Percentiles rank a stretch among this genome's conserved stretches.
These are phyloP conservation scores for Torulaspora globosa DNA, from an alignment of 1,139 yeast genomes.

Conservation along the genomic window DNA sequence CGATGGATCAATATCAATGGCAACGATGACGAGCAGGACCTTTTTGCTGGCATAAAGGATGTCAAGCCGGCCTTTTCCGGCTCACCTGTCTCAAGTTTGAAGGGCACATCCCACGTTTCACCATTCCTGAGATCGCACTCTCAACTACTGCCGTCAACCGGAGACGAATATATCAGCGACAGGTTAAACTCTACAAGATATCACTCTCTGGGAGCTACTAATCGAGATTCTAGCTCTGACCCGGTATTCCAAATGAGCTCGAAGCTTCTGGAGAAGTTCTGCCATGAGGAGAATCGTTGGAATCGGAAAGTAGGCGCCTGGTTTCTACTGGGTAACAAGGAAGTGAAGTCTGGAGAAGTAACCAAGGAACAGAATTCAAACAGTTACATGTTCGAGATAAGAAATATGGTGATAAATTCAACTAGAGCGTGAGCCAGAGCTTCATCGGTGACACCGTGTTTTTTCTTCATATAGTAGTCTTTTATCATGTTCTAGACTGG, in stretches of 20 bases:
- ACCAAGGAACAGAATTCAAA: slow-evolving; percentile 16
- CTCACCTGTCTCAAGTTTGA: slow-evolving; percentile 7
- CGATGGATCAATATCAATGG: slow-evolving; percentile 46
- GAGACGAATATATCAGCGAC: slow-evolving; percentile 10
- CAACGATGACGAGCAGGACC: slow-evolving; percentile 39
- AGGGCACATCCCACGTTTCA: slow-evolving; percentile 15
- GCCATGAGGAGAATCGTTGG: slow-evolving; percentile 37
- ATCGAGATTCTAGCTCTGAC: slow-evolving; percentile 11
- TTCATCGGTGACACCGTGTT: too few species aligned
- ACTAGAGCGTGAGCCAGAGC: slow-evolving; percentile 20
- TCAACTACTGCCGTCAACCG: slow-evolving; percentile 18
- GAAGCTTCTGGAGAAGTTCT: slow-evolving; percentile 30
- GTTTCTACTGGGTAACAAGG: slow-evolving; percentile 27
- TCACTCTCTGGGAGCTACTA: slow-evolving; percentile 21
- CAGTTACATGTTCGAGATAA: slow-evolving; percentile 35
- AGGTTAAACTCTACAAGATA: slow-evolving; percentile 20
- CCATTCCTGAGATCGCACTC: slow-evolving; percentile 29
- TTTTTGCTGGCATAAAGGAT: slow-evolving; percentile 39
- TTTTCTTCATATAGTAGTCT: background rate
- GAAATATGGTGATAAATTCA: slow-evolving; percentile 37
- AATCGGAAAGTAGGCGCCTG: slow-evolving; percentile 33
- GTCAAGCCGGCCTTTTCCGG: slow-evolving; percentile 13
- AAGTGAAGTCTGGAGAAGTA: slow-evolving; percentile 11
- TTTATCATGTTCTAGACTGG: slow-evolving; percentile 4
- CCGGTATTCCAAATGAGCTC: slow-evolving; percentile 29